Percentiles rank a stretch among this genome's conserved stretches.
Conservation (phyloP, 2,329 filamentous ascomycete species). For the Aspergillus pseudotamarii region DNA sequence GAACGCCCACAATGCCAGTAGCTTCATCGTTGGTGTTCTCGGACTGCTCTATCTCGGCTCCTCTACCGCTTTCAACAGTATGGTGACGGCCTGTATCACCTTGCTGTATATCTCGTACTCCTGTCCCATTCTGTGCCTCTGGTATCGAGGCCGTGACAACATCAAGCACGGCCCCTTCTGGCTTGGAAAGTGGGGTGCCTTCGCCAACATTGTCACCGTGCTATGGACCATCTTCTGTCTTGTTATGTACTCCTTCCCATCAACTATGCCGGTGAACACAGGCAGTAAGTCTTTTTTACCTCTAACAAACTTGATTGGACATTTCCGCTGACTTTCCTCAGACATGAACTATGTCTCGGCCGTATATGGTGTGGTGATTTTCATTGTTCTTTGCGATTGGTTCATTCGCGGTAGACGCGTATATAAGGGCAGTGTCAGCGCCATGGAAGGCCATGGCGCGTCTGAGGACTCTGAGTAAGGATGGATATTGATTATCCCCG, state of each 20-base stretch:
- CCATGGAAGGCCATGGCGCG: conserved; percentile 8
- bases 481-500: conserved; percentile 6
- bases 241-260: conserved; percentile 44
- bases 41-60: conserved; percentile 53
- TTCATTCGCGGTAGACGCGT: conserved; percentile 32
- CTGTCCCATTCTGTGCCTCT: conserved; percentile 50
- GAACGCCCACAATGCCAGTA: conserved; percentile 49
- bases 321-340: conserved; percentile 14
- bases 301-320: background rate
- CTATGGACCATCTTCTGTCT: conserved; percentile 50
- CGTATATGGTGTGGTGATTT: conserved; percentile 37
- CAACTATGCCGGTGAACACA: conserved; percentile 35
- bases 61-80: conserved; percentile 46
- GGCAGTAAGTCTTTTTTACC: conserved; percentile 33
- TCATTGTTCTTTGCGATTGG: conserved; percentile 42
- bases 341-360: conserved; percentile 49
- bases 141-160: conserved; percentile 48
- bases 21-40: conserved; percentile 48
- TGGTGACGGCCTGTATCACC: conserved; percentile 50
- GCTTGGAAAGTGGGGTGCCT: conserved; percentile 47
- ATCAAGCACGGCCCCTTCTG: conserved; percentile 53
- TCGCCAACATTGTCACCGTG: conserved; percentile 47
- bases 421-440: conserved; percentile 28
- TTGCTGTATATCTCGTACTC: conserved; percentile 53
- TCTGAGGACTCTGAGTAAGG: conserved; percentile 3